phyloP scores from a whole-genome alignment of 2,329 filamentous ascomycete genomes.

The Penicillium janthinellum region DNA sequence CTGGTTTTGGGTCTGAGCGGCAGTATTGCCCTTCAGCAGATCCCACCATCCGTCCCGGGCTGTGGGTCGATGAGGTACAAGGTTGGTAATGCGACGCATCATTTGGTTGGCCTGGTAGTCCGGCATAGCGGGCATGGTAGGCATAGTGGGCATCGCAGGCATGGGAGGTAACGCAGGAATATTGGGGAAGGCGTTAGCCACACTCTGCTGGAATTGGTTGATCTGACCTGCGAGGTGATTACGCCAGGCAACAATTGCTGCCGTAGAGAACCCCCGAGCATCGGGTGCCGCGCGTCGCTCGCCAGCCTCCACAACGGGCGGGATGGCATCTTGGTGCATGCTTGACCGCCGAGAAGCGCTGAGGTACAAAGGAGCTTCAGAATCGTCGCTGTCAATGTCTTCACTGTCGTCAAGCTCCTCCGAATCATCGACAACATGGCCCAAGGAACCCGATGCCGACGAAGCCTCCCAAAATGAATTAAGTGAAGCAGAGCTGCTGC shows the following conservation, averaged over 20 bases:
- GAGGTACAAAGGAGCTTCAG: slow-evolving; percentile 28
- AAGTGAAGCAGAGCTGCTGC: slow-evolving; percentile 70
- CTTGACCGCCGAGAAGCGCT: slow-evolving; percentile 40
- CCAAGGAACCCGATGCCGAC: slow-evolving; percentile 48
- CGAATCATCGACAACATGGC: slow-evolving; percentile 47
- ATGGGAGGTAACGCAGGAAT: slow-evolving; percentile 61
- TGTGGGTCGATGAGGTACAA: slow-evolving; percentile 68
- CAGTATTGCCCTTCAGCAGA: slow-evolving; percentile 56
- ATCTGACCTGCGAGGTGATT: slow-evolving; percentile 74
- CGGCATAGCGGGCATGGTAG: slow-evolving; percentile 62
- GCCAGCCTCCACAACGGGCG: slow-evolving; percentile 25
- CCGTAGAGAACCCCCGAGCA: slow-evolving; percentile 51
- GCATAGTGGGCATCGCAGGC: slow-evolving; percentile 63
- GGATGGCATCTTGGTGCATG: slow-evolving; percentile 35
- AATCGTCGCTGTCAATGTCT: slow-evolving; percentile 28
- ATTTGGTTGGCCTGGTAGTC: slow-evolving; percentile 75
- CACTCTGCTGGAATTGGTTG: slow-evolving; percentile 73
- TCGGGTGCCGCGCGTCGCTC: slow-evolving; percentile 32
- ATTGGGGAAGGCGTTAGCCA: slow-evolving; percentile 68
- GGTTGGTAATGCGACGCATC: slow-evolving; percentile 70
- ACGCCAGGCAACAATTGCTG: slow-evolving; percentile 69
- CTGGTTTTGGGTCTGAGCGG: slow-evolving; percentile 51
- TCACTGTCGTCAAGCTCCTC: slow-evolving; percentile 34
- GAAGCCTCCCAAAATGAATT: slow-evolving; percentile 67
- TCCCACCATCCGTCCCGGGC: slow-evolving; percentile 66